Evolutionary conservation across 768 basidiomycete genomes (phyloP).

Genomic region (Tephrocybe sp.): DNA sequence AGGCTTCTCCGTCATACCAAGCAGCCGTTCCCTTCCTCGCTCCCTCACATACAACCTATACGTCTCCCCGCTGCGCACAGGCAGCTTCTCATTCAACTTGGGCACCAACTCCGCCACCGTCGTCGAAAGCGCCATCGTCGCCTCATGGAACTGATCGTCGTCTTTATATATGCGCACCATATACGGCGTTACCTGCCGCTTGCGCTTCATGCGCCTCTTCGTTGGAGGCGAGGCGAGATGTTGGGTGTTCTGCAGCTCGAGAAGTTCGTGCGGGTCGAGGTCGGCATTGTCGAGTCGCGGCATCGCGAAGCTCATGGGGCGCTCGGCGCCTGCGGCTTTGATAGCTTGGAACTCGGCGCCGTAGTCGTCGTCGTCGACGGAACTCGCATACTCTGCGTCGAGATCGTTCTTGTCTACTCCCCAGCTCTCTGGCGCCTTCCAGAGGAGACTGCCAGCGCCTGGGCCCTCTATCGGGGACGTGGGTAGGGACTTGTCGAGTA

Average conservation of each 20-base stretch:
- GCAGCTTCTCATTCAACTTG: conserved; percentile 56
- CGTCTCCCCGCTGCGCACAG: conserved; percentile 49
- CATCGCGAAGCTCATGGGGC: conserved; percentile 11
- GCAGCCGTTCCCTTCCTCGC: conserved; percentile 76
- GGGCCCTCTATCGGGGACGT: conserved; percentile 3
- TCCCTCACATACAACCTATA: conserved; percentile 76
- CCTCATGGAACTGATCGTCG: conserved; percentile 69
- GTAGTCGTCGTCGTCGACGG: conserved; percentile 21
- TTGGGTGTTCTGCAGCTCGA: not conserved
- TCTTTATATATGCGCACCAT: conserved; percentile 76
- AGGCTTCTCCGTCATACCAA: conserved; percentile 79
- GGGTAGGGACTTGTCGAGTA: conserved; percentile 6
- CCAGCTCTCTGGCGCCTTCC: conserved; percentile 81
- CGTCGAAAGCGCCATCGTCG: conserved; percentile 57
- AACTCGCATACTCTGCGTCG: conserved; percentile 26
- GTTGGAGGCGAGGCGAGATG: not conserved
- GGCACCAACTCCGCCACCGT: conserved; percentile 69
- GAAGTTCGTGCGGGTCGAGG: conserved; percentile 3
- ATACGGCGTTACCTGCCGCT: conserved; percentile 29
- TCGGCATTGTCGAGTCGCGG: not conserved
- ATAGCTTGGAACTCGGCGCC: conserved; percentile 2
- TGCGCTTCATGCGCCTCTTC: conserved; percentile 4
- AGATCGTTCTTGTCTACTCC: conserved; percentile 54
- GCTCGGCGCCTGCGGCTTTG: conserved; percentile 6
- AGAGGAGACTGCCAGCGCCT: conserved; percentile 25